Base-by-base conservation (phyloP, 1,139 yeast genomes). In the Hemisphaericaspora xylofermentans region DNA sequence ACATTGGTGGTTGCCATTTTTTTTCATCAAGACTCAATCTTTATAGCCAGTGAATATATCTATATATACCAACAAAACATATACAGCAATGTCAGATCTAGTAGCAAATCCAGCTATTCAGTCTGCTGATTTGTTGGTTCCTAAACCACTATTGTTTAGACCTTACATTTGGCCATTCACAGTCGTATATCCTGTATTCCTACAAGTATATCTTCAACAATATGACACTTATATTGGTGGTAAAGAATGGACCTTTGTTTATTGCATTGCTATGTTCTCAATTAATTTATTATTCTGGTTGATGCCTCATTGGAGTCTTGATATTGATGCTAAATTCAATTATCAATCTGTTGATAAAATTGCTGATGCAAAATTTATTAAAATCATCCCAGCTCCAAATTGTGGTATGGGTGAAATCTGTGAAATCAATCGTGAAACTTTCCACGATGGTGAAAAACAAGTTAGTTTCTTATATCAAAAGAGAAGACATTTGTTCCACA, bases 231-330 rank as follows among this genome's bases (percentile, higher is more conserved):
- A 88, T 59, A 84, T 93, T 53, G 84, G 76, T 40, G 96, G 96
- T 26, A 67, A 75, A 39, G 89, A 84, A 64, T 82, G 88, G 88
- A 93, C 98, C 0, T 88, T 88, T 63, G 95, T 93, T 29, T 91
- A 81, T 55, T 68, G 88, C 35, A 85, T 95, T 44, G 64, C 88
- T 7, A 74, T 91, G 42, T 63, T 84, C 25, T 81, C 96, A 6
- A 47, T 85, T 43, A 94, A 93, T 59, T 68, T 83, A 44, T 70
- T 93, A 60, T 68, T 93, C 43, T 78, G 93, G 84, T 77, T 93
- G 61, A 80, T 89, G 80, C 97, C 98, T n/a, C 86, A 86, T 58
- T 93, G 99, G 99, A 88, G 84, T 58, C 78, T 89, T 43, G 75
- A 79, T 42, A 67, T 93, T 46, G 78, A 80, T 48, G 77, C 88